phyloP scores from a whole-genome alignment of 2,329 filamentous ascomycete genomes.

The Cladosporium phlei region DNA sequence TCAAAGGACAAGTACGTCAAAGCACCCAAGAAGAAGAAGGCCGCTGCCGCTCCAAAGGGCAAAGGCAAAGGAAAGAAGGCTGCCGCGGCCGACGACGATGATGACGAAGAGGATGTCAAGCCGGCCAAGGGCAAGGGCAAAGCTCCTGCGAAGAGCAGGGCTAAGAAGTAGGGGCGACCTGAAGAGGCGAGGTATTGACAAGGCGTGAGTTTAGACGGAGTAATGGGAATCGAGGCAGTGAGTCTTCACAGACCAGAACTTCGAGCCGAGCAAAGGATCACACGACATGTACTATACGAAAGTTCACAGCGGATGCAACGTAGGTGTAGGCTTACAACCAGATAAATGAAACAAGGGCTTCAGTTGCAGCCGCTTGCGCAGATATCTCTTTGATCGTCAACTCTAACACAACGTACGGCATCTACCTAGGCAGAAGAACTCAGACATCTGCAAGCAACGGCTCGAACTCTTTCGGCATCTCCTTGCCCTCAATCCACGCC shows the following conservation, averaged over 20 bases:
- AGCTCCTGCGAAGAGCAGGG: conserved; percentile 13
- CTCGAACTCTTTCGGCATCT: too few species aligned
- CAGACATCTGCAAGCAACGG: too few species aligned
- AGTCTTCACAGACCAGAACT: too few species aligned
- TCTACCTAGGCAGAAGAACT: too few species aligned
- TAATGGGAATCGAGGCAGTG: too few species aligned
- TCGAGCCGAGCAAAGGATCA: too few species aligned
- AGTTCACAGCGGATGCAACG: background rate
- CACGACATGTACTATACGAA: background rate
- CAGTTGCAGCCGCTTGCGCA: too few species aligned
- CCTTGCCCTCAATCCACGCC: too few species aligned
- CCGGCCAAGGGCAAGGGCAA: conserved; percentile 42
- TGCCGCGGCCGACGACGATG: conserved; percentile 69
- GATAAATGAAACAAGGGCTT: background rate
- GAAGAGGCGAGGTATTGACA: background rate
- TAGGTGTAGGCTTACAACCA: too few species aligned
- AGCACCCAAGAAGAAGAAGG: conserved; percentile 69
- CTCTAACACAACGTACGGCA: too few species aligned
- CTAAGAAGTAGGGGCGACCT: background rate
- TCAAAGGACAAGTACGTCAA: conserved; percentile 97
- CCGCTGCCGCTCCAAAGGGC: conserved; percentile 44
- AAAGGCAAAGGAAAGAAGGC: conserved; percentile 49
- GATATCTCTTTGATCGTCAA: too few species aligned
- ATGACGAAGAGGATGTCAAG: conserved; percentile 34
- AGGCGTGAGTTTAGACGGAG: too few species aligned